These are phyloP conservation scores for Colletotrichum sp. DNA, from an alignment of 2,329 filamentous ascomycete genomes.

Conservation along the genomic window DNA sequence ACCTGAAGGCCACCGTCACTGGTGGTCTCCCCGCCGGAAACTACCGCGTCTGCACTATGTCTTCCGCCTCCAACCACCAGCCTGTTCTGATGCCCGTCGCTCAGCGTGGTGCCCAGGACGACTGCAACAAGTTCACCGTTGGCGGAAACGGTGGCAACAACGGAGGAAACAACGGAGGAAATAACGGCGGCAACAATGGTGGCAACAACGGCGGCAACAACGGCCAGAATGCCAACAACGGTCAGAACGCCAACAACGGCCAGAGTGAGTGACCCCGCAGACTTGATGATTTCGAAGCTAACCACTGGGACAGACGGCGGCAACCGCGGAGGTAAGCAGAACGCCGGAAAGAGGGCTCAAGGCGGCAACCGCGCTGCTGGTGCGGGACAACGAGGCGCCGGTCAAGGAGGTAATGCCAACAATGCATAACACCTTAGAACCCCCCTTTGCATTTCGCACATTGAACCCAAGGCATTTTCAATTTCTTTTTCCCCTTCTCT, in stretches of 20 bases:
- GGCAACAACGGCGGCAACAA: slow-evolving; percentile 20
- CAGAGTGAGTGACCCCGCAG: neutral
- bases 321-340: neutral
- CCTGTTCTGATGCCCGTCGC: slow-evolving; percentile 70
- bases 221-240: too few relatives aligned
- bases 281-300: neutral
- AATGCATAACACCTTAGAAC: neutral
- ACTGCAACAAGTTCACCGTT: slow-evolving; percentile 47
- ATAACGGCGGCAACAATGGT: slow-evolving; percentile 22
- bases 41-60: slow-evolving; percentile 71
- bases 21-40: slow-evolving; percentile 66
- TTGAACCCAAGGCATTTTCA: neutral
- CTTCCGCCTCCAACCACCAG: slow-evolving; percentile 68
- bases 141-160: slow-evolving; percentile 25
- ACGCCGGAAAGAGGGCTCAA: neutral
- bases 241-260: slow-evolving; percentile 1
- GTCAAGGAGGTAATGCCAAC: slow-evolving; percentile 12
- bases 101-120: slow-evolving; percentile 70
- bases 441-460: neutral
- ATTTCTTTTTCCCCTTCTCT: neutral
- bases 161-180: neutral
- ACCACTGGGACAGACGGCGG: neutral
- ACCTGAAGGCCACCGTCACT: slow-evolving; percentile 56
- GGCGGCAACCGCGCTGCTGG: neutral
- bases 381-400: slow-evolving; percentile 1